Conservation (phyloP, 2,329 filamentous ascomycete genomes). For the Sarocladiaceae sp. region DNA sequence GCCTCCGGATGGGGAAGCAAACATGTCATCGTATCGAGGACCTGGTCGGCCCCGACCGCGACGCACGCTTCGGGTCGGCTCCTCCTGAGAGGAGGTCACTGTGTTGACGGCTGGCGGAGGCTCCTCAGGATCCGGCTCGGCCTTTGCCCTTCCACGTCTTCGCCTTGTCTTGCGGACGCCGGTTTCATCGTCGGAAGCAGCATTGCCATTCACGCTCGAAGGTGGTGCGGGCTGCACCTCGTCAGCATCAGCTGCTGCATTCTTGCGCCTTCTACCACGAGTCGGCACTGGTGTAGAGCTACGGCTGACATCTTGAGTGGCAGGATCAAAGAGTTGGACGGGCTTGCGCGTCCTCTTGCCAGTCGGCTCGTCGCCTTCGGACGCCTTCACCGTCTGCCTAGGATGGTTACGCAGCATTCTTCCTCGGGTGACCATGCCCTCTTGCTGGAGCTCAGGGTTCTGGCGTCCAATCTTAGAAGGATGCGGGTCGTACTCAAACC, state of each 20-base stretch:
- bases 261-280: constrained; percentile 27
- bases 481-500: constrained; percentile 57
- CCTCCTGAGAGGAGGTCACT: constrained; percentile 4
- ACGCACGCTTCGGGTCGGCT: constrained; percentile 7
- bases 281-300: constrained; percentile 43
- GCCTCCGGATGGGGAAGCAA: constrained; percentile 12
- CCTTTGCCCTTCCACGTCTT: constrained; percentile 24
- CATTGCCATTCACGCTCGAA: constrained; percentile 30
- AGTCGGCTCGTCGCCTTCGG: constrained; percentile 42
- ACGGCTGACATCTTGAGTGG: constrained; percentile 46
- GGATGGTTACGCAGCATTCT: constrained; percentile 54
- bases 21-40: constrained; percentile 12
- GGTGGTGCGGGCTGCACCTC: constrained; percentile 23
- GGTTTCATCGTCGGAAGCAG: constrained; percentile 26
- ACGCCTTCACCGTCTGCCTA: constrained; percentile 54
- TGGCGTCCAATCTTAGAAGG: constrained; percentile 55
- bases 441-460: constrained; percentile 50
- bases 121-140: constrained; percentile 21
- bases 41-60: constrained; percentile 13
- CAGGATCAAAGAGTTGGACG: constrained; percentile 45
- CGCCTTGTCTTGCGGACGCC: constrained; percentile 23
- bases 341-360: constrained; percentile 53
- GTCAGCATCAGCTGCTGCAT: constrained; percentile 21
- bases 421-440: constrained; percentile 45
- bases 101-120: constrained; percentile 9